A percentile compares a stretch with the other conserved stretches of the same genome.
Evolutionary conservation across 2,329 filamentous ascomycete species (phyloP).

Genomic region (Arthroderma sp.): DNA sequence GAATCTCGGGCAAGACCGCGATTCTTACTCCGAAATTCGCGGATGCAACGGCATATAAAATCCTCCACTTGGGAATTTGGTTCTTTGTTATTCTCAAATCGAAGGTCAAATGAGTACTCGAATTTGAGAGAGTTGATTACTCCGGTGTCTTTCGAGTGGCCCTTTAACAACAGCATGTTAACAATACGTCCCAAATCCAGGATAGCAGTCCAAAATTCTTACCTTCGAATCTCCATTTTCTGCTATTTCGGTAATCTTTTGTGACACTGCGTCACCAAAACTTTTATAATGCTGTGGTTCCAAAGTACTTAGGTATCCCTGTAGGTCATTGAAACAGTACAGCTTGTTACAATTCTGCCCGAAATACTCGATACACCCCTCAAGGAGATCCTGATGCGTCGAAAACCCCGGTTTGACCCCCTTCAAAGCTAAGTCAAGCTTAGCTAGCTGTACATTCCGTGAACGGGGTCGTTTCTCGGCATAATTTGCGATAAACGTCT

Average conservation of each 20-base stretch:
- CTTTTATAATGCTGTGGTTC: constrained; percentile 16
- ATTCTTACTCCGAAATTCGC: constrained; percentile 18
- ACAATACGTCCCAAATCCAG: no score
- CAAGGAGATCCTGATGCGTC: constrained; percentile 20
- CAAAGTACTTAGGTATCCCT: constrained; percentile 20
- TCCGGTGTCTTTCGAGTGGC: no score
- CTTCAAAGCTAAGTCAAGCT: constrained; percentile 17
- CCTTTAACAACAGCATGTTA: no score
- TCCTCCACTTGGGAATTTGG: constrained; percentile 20
- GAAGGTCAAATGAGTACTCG: constrained; percentile 29
- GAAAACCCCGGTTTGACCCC: not conserved
- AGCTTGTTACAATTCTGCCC: constrained; percentile 28
- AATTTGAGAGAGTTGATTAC: constrained; percentile 32
- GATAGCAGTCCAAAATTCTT: constrained; percentile 4
- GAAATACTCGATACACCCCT: constrained; percentile 28
- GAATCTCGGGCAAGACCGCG: constrained; percentile 13
- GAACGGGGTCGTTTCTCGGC: constrained; percentile 24
- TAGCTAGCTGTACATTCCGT: constrained; percentile 30
- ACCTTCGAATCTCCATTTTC: constrained; percentile 8
- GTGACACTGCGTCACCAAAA: constrained; percentile 15
- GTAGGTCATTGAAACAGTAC: constrained; percentile 34
- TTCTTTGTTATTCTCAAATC: constrained; percentile 16
- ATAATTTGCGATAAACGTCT: constrained; percentile 24
- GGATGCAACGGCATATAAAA: constrained; percentile 28
- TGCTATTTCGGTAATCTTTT: constrained; percentile 4